Conservation (phyloP, 192 early-diverging fungal species). For the Dimargaris cristalligena region DNA sequence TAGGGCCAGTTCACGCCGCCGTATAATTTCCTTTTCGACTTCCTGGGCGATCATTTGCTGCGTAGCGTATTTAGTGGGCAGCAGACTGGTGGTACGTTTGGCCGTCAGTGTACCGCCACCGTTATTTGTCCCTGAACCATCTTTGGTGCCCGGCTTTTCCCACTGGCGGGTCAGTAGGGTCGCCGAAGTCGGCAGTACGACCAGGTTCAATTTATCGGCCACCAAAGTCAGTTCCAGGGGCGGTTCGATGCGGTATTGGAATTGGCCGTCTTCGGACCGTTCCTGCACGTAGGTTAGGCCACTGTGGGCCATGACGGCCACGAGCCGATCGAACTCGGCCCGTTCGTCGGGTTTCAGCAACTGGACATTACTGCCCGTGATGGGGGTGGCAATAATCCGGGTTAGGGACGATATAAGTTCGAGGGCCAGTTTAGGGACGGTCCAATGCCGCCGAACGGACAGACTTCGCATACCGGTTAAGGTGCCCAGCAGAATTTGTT, state of each 20-base stretch:
- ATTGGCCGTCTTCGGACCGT: constrained; percentile 38
- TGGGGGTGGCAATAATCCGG: constrained; percentile 42
- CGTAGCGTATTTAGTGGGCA: constrained; percentile 53
- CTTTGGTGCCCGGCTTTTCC: constrained; percentile 18
- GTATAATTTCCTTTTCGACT: constrained; percentile 24
- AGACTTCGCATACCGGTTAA: background rate
- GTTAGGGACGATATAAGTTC: constrained; percentile 52
- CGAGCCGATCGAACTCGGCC: constrained; percentile 31
- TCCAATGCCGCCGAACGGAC: background rate
- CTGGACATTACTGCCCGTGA: constrained; percentile 34
- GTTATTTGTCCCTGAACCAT: background rate
- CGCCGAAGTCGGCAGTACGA: no score
- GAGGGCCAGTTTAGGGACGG: background rate
- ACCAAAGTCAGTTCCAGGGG: background rate
- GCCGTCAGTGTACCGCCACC: background rate
- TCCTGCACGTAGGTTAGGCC: constrained; percentile 56
- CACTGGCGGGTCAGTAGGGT: constrained; percentile 30
- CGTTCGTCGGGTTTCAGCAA: constrained; percentile 45
- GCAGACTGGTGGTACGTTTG: constrained; percentile 10
- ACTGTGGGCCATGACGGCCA: constrained; percentile 49
- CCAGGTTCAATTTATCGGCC: constrained; percentile 14
- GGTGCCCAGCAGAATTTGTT: background rate
- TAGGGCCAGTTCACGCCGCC: constrained; percentile 11
- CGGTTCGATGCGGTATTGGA: constrained; percentile 58
- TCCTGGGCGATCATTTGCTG: constrained; percentile 70